Conservation (phyloP, 75 land plant genomes). For the Ceratopteris richardii region DNA sequence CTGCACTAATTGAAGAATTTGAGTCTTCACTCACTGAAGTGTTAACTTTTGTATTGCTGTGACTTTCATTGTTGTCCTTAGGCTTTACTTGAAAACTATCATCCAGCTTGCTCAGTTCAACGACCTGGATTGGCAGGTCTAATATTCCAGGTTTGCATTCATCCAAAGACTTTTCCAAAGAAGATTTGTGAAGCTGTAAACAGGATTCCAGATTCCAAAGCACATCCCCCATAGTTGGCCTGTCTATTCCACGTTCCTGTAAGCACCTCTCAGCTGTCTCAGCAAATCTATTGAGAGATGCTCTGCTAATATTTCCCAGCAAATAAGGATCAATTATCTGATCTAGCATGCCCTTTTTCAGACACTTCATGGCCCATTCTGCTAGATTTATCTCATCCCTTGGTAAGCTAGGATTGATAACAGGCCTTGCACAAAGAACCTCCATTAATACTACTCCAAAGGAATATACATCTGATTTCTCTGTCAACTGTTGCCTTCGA, state of each 20-base stretch:
- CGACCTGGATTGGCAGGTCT: conserved; percentile 10
- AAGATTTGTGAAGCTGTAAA: conserved; percentile 59
- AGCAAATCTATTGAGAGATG: conserved; percentile 52
- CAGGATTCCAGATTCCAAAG: conserved; percentile 58
- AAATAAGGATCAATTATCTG: conserved; percentile 48
- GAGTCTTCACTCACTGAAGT: conserved; percentile 35
- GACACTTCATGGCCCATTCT: conserved; percentile 72
- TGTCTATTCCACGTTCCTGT: conserved; percentile 47
- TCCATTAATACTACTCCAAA: conserved; percentile 86
- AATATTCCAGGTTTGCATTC: conserved; percentile 13
- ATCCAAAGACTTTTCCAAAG: conserved; percentile 26
- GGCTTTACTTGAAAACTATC: conserved; percentile 17
- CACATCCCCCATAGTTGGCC: conserved; percentile 81
- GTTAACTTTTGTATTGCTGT: conserved; percentile 30
- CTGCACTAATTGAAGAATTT: conserved; percentile 47
- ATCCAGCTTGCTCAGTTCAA: conserved; percentile 18
- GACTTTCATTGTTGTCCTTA: conserved; percentile 26
- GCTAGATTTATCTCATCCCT: conserved; percentile 72
- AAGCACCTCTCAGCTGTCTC: conserved; percentile 64
- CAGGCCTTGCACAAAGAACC: conserved; percentile 71
- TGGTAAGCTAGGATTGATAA: conserved; percentile 54
- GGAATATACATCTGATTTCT: conserved; percentile 79
- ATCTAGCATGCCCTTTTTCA: conserved; percentile 62
- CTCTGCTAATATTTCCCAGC: conserved; percentile 33
- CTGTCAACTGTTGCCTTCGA: conserved; percentile 63